Conservation (phyloP, 2,329 filamentous ascomycete species). For the Aureobasidium zeae region DNA sequence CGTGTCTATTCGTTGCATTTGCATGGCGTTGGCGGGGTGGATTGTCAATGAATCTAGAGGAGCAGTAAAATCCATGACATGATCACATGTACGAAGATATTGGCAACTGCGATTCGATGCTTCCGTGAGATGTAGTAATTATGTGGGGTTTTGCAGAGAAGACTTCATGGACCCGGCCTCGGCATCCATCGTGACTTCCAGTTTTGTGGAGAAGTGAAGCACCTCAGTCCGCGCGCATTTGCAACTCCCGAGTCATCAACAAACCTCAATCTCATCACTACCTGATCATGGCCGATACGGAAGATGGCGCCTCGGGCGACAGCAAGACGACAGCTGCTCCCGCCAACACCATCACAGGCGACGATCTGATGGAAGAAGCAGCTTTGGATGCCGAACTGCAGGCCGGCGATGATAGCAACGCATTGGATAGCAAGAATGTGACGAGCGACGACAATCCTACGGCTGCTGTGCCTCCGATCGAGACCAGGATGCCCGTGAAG, state of each 20-base stretch:
- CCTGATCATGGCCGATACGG: slow-evolving; percentile 13
- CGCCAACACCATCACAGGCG: background rate
- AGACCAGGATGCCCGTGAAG: slow-evolving; percentile 61
- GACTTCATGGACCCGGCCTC: background rate
- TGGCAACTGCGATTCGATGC: background rate
- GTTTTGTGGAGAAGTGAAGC: slow-evolving; percentile 1
- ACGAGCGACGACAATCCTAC: slow-evolving; percentile 24
- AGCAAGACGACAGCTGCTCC: slow-evolving; percentile 5
- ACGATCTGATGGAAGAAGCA: slow-evolving; percentile 14
- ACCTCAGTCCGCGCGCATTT: background rate
- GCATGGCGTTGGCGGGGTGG: background rate
- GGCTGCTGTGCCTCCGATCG: slow-evolving; percentile 35
- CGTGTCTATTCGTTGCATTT: slow-evolving; percentile 3
- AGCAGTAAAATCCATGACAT: background rate
- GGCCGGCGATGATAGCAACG: background rate
- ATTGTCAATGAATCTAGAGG: background rate
- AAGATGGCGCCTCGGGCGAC: slow-evolving; percentile 3
- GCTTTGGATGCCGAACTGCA: slow-evolving; percentile 4
- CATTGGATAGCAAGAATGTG: background rate
- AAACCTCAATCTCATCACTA: slow-evolving; percentile 12
- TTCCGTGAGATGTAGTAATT: background rate
- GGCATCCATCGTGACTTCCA: background rate
- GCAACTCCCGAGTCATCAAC: slow-evolving; percentile 7
- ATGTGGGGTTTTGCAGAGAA: background rate
- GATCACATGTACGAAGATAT: background rate